Conservation (phyloP, 2,329 filamentous ascomycete genomes). For the Diaporthe eres region DNA sequence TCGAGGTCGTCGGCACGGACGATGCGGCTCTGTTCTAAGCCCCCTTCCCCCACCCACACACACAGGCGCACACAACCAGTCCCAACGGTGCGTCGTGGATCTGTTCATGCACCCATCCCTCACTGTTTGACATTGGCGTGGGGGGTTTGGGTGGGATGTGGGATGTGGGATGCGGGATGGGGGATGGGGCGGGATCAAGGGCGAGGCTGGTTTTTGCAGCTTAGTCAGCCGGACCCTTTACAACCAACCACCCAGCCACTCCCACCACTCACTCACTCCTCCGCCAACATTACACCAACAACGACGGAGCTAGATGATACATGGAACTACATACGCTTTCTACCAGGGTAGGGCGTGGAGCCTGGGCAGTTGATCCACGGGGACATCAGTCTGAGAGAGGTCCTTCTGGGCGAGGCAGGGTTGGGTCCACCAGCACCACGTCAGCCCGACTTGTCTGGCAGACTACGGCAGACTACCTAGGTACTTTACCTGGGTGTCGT, state of each 20-base stretch:
- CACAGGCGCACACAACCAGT: neutral
- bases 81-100: neutral
- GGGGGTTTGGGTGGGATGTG: conserved; percentile 5
- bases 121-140: conserved; percentile 22
- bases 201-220: neutral
- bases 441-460: neutral
- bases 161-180: neutral
- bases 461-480: neutral
- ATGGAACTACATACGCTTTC: neutral
- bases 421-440: too few relatives aligned
- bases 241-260: neutral
- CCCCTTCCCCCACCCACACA: neutral
- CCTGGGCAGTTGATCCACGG: neutral
- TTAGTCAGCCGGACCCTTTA: neutral
- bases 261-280: neutral
- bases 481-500: neutral
- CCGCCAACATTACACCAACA: neutral
- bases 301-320: neutral
- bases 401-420: neutral
- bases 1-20: neutral
- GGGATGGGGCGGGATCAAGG: neutral
- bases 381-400: too few relatives aligned
- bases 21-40: conserved; percentile 16
- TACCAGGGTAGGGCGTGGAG: neutral
- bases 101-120: conserved; percentile 29